phyloP scores from a whole-genome alignment of 257 asterid genomes.

The Solanum sitiens region DNA sequence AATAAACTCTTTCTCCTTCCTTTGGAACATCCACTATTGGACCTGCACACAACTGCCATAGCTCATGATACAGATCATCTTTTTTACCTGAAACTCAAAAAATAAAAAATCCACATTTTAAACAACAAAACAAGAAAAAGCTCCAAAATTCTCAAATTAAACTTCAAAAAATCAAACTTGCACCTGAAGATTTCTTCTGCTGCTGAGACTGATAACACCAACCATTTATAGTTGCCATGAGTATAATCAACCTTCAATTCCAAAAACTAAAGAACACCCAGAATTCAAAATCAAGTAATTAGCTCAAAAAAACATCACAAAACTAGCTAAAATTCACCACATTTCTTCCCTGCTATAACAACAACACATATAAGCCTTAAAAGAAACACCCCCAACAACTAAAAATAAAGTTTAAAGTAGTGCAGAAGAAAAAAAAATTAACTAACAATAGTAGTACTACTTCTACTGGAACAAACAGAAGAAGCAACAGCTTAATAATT shows the following conservation, averaged over 20 bases:
- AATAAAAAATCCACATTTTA: not conserved
- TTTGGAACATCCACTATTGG: constrained; percentile 88
- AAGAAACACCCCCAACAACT: not conserved
- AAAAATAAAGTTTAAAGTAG: not conserved
- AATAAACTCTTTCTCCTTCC: constrained; percentile 60
- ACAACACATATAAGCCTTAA: not conserved
- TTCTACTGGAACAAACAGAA: not conserved
- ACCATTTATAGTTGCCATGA: constrained; percentile 27
- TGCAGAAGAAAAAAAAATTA: not conserved
- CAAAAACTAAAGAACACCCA: not conserved
- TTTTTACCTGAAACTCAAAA: constrained; percentile 13
- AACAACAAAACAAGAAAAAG: not conserved
- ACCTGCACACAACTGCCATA: constrained; percentile 97
- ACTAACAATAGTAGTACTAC: not conserved
- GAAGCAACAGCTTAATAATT: not conserved
- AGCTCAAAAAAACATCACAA: not conserved
- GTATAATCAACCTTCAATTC: not conserved
- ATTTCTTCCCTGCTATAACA: not conserved
- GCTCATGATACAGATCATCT: constrained; percentile 52
- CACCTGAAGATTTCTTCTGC: constrained; percentile 1
- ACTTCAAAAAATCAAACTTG: constrained; percentile 10
- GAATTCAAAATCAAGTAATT: not conserved
- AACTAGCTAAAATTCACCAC: not conserved
- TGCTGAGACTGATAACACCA: constrained; percentile 12
- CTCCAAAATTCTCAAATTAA: not conserved